Percentiles rank a stretch among this genome's conserved stretches.
phyloP scores from a whole-genome alignment of 2,329 filamentous ascomycete species.

The Ascocoryne sarcoides region DNA sequence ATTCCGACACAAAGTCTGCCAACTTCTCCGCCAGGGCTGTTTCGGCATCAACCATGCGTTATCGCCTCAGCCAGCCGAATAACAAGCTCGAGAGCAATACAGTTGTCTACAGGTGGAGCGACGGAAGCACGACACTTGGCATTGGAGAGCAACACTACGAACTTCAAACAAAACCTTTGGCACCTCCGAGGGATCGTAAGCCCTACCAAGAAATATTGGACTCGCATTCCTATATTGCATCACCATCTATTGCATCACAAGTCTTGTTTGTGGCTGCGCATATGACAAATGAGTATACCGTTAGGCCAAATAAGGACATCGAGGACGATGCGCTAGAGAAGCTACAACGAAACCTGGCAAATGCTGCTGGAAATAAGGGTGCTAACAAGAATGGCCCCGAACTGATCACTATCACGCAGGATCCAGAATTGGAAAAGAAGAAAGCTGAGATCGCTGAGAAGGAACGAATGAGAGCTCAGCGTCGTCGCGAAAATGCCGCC shows the following conservation, averaged over 20 bases:
- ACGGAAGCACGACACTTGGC: slow-evolving; percentile 68
- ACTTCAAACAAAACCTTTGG: slow-evolving; percentile 60
- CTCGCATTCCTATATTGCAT: slow-evolving; percentile 67
- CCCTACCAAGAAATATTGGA: slow-evolving; percentile 60
- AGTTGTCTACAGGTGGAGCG: slow-evolving; percentile 67
- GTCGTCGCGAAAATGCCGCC: slow-evolving; percentile 58
- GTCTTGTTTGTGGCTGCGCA: slow-evolving; percentile 67
- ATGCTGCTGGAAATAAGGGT: slow-evolving; percentile 44
- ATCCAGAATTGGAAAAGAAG: slow-evolving; percentile 67
- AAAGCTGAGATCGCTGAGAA: slow-evolving; percentile 67
- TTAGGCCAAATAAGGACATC: slow-evolving; percentile 57
- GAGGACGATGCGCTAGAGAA: slow-evolving; percentile 64
- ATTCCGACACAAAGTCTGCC: slow-evolving; percentile 36
- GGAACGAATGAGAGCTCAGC: slow-evolving; percentile 58
- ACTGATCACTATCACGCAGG: slow-evolving; percentile 61
- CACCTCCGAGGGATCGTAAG: slow-evolving; percentile 44
- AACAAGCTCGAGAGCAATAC: slow-evolving; percentile 66
- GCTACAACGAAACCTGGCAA: slow-evolving; percentile 58
- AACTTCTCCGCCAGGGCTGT: slow-evolving; percentile 47
- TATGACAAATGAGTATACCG: slow-evolving; percentile 61
- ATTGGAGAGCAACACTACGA: slow-evolving; percentile 70
- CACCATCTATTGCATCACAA: slow-evolving; percentile 59
- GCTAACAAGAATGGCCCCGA: slow-evolving; percentile 50
- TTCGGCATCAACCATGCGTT: slow-evolving; percentile 59
- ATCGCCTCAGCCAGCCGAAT: slow-evolving; percentile 56